Conservation (phyloP, 768 basidiomycete genomes). For the Tricholomella constricta region DNA sequence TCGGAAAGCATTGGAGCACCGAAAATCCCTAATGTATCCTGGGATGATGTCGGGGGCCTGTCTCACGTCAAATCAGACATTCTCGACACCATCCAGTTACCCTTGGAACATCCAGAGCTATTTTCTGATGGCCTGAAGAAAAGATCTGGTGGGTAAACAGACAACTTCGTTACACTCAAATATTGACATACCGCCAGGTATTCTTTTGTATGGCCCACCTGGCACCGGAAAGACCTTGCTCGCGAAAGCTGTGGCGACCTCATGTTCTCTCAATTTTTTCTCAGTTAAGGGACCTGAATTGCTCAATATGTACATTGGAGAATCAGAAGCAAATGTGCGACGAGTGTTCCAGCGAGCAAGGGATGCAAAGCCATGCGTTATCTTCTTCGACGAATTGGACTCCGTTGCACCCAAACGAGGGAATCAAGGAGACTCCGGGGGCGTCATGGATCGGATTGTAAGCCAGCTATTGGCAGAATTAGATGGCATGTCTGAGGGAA, state of each 20-base stretch:
- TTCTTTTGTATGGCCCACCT: constrained; percentile 92
- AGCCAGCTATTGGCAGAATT: constrained; percentile 92
- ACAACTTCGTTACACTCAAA: neutral
- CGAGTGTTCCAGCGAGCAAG: constrained; percentile 88
- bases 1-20: constrained; percentile 96
- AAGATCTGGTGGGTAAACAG: constrained; percentile 68
- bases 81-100: constrained; percentile 92
- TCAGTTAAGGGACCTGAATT: constrained; percentile 97
- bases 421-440: constrained; percentile 94
- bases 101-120: constrained; percentile 86
- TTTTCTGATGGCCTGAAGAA: constrained; percentile 94
- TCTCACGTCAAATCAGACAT: constrained; percentile 88
- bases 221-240: constrained; percentile 95
- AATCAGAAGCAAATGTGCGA: constrained; percentile 97
- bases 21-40: constrained; percentile 91
- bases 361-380: constrained; percentile 91
- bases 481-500: constrained; percentile 80
- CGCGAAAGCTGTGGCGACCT: constrained; percentile 95
- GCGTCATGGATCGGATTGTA: constrained; percentile 98
- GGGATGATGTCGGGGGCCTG: constrained; percentile 97
- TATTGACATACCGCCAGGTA: constrained; percentile 48
- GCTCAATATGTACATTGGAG: constrained; percentile 98
- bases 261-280: constrained; percentile 93
- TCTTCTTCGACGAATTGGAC: constrained; percentile 97
- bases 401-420: constrained; percentile 94